A percentile compares a stretch with the other conserved stretches of the same genome.
These are phyloP conservation scores for Blastobotrys elegans DNA, from an alignment of 1,139 yeast species.

Conservation along the genomic window DNA sequence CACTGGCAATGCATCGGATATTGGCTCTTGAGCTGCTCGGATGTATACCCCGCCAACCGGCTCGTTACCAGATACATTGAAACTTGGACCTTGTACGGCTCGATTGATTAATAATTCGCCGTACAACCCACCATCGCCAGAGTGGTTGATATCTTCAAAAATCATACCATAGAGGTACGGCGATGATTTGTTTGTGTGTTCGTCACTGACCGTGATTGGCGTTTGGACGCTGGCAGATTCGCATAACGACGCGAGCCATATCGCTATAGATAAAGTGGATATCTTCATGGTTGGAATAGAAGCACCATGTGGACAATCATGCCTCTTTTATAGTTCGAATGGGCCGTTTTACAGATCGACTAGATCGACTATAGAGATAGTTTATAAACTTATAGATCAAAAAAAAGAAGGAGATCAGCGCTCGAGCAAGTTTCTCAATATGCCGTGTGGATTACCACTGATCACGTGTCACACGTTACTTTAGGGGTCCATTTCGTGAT, in stretches of 20 bases:
- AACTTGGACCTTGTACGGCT: conserved; percentile 8
- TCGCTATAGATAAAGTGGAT: background rate
- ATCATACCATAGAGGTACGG: conserved; percentile 8
- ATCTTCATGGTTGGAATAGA: background rate
- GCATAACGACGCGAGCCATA: background rate
- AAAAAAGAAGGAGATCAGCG: too few species aligned
- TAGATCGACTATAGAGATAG: too few species aligned
- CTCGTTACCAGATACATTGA: conserved; percentile 1
- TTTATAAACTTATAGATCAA: too few species aligned
- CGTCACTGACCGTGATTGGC: background rate
- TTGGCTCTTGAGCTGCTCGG: background rate
- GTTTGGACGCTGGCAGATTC: background rate
- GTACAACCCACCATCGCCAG: conserved; percentile 11
- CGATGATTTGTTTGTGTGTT: conserved; percentile 10
- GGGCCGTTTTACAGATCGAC: too few species aligned
- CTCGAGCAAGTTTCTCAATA: too few species aligned
- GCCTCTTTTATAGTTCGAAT: too few species aligned
- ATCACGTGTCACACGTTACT: too few species aligned
- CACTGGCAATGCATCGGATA: background rate
- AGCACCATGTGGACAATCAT: too few species aligned
- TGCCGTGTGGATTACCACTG: too few species aligned
- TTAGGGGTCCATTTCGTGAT: too few species aligned
- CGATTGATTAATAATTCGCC: conserved; percentile 11
- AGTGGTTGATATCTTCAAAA: conserved; percentile 11
- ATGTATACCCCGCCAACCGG: background rate